Conservation (phyloP, 805 yeast genomes). For the Starmerella bombicola region DNA sequence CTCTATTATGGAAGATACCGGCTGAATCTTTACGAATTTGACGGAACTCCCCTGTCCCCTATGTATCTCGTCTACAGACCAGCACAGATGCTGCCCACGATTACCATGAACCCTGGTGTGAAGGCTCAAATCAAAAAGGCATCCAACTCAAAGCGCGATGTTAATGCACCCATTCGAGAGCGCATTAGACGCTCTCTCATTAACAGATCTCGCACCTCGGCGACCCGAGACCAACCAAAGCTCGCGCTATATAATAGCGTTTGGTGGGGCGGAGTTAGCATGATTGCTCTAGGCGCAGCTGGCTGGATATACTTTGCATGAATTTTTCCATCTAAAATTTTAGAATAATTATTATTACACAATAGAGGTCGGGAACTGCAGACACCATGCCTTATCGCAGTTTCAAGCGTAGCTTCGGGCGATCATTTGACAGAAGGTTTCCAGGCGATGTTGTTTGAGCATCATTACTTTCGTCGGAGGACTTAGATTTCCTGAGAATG, state of each 20-base stretch:
- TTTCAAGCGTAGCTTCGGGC: conserved; percentile 12
- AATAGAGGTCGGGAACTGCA: too few species aligned
- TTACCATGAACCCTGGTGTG: conserved; percentile 62
- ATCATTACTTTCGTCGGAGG: background rate
- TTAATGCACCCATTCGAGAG: conserved; percentile 12
- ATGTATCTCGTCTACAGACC: conserved; percentile 85
- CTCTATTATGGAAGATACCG: conserved; percentile 73
- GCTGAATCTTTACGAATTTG: conserved; percentile 57
- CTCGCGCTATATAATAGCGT: conserved; percentile 21
- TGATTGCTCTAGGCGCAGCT: conserved; percentile 30
- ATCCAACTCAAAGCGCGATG: conserved; percentile 7
- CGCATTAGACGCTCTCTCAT: conserved; percentile 63
- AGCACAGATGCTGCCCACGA: conserved; percentile 91
- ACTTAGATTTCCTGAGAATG: conserved; percentile 12
- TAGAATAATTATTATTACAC: too few species aligned
- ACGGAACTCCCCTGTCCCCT: conserved; percentile 72
- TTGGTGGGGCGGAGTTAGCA: conserved; percentile 33
- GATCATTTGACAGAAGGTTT: too few species aligned
- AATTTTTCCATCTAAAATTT: background rate
- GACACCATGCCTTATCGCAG: background rate
- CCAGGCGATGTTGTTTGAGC: too few species aligned
- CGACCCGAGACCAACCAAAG: conserved; percentile 27
- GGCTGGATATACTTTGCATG: conserved; percentile 20
- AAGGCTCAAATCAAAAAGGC: conserved; percentile 3
- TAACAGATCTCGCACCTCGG: conserved; percentile 68